phyloP scores from a whole-genome alignment of 306 rosid species.

The Fragaria ananassa region DNA sequence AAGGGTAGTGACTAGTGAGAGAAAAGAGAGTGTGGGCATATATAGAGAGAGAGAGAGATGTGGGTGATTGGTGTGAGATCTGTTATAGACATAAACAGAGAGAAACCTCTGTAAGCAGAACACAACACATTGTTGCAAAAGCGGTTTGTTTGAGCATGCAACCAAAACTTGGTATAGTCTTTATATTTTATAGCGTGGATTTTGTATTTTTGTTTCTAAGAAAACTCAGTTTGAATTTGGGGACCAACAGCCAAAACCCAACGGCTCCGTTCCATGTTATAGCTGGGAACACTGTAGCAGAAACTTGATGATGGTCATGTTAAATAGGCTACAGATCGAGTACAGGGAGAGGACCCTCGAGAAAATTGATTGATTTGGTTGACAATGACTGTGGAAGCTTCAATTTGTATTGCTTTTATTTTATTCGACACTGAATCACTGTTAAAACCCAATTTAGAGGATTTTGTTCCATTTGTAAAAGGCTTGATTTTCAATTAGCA shows the following conservation, averaged over 20 bases:
- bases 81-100: slow-evolving; percentile 50
- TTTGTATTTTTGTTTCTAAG: no score
- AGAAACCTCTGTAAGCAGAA: slow-evolving; percentile 40
- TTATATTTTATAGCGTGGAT: not conserved
- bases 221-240: not conserved
- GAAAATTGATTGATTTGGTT: not conserved
- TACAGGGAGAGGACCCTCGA: not conserved
- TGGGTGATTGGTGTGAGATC: slow-evolving; percentile 54
- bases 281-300: slow-evolving; percentile 3
- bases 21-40: not conserved
- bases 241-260: not conserved
- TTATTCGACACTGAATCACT: not conserved
- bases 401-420: not conserved
- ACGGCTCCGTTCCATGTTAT: not conserved
- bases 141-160: slow-evolving; percentile 68
- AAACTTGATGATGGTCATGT: not conserved
- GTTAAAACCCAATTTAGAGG: not conserved
- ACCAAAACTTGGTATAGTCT: not conserved
- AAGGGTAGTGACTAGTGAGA: slow-evolving; percentile 4
- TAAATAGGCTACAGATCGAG: not conserved
- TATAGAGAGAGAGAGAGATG: slow-evolving; percentile 13
- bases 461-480: not conserved
- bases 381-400: not conserved
- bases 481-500: not conserved
- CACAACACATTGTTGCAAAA: slow-evolving; percentile 34